phyloP scores from a whole-genome alignment of 345 rosid species.

The Cardamine chenopodiifolia region DNA sequence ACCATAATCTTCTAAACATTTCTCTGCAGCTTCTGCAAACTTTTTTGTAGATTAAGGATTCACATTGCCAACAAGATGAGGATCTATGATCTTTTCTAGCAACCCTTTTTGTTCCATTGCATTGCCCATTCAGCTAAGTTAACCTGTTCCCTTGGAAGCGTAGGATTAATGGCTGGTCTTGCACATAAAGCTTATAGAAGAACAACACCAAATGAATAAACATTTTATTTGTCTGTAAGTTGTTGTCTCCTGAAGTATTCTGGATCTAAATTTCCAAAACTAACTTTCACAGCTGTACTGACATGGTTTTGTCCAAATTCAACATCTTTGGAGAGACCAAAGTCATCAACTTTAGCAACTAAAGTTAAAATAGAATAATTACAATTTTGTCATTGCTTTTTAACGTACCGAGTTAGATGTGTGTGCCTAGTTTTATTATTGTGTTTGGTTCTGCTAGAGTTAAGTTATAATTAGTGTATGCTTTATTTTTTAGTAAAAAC shows the following conservation, averaged over 20 bases:
- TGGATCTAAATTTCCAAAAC: conserved; percentile 61
- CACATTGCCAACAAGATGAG: conserved; percentile 47
- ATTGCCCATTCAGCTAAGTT: conserved; percentile 70
- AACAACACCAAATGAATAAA: conserved; percentile 68
- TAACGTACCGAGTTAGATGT: no score
- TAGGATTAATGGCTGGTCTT: conserved; percentile 61
- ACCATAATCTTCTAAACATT: conserved; percentile 60
- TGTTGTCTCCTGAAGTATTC: conserved; percentile 71
- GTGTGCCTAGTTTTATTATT: no score
- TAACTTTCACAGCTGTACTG: conserved; percentile 52
- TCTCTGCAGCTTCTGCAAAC: conserved; percentile 63
- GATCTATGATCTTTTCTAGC: conserved; percentile 52
- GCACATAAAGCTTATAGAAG: conserved; percentile 61
- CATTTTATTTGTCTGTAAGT: conserved; percentile 62
- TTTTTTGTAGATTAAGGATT: conserved; percentile 59
- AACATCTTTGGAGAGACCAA: conserved; percentile 79
- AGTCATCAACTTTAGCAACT: conserved; percentile 78
- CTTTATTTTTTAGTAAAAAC: no score
- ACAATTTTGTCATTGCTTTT: no score
- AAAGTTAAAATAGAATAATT: no score
- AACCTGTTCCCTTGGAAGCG: conserved; percentile 65
- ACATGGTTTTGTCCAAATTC: conserved; percentile 67
- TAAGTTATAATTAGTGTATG: no score
- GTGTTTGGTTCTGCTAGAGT: no score
- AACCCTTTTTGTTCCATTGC: conserved; percentile 52